These are phyloP conservation scores for Lobosporangium transversale DNA, from an alignment of 192 early-diverging fungal species.

Conservation along the genomic window DNA sequence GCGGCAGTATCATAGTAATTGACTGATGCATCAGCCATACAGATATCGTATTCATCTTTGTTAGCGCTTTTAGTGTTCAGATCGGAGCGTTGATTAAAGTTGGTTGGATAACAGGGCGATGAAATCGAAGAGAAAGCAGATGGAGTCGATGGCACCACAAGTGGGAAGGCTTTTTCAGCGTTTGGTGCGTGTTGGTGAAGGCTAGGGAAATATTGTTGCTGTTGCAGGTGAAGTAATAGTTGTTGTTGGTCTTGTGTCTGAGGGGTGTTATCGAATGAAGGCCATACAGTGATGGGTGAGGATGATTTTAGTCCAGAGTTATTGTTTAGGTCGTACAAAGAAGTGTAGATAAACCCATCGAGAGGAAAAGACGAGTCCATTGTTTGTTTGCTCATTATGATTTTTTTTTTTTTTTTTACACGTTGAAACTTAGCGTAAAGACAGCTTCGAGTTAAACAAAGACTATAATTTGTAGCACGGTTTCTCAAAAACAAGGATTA, in stretches of 20 bases:
- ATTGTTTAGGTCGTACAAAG: conserved; percentile 3
- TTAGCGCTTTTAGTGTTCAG: neutral
- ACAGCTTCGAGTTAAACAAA: too few relatives aligned
- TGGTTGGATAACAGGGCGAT: conserved; percentile 5
- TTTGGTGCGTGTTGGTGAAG: too few relatives aligned
- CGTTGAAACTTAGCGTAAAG: too few relatives aligned
- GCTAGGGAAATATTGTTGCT: conserved; percentile 13
- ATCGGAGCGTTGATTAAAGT: neutral
- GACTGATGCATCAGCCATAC: neutral
- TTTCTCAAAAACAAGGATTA: too few relatives aligned
- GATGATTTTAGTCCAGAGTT: neutral
- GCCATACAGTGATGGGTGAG: conserved; percentile 20
- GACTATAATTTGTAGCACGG: too few relatives aligned
- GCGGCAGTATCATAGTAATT: neutral
- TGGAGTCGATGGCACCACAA: too few relatives aligned
- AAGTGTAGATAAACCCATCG: conserved; percentile 17
- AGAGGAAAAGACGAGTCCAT: conserved; percentile 22
- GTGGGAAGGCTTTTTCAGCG: too few relatives aligned
- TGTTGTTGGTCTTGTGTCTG: too few relatives aligned
- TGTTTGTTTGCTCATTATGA: too few relatives aligned
- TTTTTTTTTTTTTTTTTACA: conserved; percentile 17
- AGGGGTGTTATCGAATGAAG: conserved; percentile 8
- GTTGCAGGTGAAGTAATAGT: neutral
- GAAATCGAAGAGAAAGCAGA: conserved; percentile 1
- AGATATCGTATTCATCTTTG: neutral